Percentiles rank a stretch among this genome's conserved stretches.
Conservation (phyloP, 495 filamentous ascomycete genomes). For the Talaromyces adpressus region DNA sequence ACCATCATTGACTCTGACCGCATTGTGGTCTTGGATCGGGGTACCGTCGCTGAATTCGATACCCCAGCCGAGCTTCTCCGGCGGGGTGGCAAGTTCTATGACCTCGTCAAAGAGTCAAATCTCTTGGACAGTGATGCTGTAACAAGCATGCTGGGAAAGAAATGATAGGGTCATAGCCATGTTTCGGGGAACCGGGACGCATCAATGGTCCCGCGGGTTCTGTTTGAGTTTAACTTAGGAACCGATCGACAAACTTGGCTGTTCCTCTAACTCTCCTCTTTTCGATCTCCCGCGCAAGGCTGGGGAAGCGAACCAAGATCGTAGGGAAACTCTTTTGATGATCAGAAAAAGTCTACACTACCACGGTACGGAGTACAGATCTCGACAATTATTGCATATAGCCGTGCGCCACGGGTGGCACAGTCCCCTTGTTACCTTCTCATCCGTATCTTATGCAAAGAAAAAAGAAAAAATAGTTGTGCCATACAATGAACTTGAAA, state of each 20-base stretch:
- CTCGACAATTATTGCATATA: neutral
- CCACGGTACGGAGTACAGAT: neutral
- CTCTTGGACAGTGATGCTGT: constrained; percentile 42
- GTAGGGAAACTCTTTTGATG: neutral
- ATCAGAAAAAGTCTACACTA: neutral
- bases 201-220: neutral
- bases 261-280: neutral
- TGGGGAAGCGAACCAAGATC: neutral
- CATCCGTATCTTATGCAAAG: neutral
- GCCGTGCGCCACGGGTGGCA: neutral
- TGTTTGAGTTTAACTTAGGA: neutral
- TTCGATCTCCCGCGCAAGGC: neutral
- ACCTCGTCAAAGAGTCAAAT: constrained; percentile 50
- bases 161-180: constrained; percentile 2
- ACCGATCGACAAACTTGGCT: neutral
- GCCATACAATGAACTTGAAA: neutral
- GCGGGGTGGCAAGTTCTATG: constrained; percentile 45
- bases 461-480: neutral
- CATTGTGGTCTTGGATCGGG: constrained; percentile 78
- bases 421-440: neutral
- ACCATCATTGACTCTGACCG: constrained; percentile 91
- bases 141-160: constrained; percentile 12
- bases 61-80: constrained; percentile 49
- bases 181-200: neutral
- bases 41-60: constrained; percentile 53